phyloP scores from a whole-genome alignment of 2,329 filamentous ascomycete species.

The Coleophoma cylindrospora region DNA sequence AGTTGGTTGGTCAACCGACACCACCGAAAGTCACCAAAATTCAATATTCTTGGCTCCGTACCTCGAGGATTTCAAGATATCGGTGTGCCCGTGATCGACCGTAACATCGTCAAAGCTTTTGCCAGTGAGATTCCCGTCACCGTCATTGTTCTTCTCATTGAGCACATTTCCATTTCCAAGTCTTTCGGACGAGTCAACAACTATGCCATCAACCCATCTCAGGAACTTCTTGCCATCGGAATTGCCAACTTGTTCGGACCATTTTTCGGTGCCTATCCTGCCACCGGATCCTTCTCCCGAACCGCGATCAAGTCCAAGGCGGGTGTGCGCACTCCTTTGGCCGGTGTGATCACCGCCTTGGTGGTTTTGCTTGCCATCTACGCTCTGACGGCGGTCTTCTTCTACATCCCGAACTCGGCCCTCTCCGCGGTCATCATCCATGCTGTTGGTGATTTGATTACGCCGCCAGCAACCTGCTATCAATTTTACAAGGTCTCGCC shows the following conservation, averaged over 20 bases:
- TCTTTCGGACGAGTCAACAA: constrained; percentile 95
- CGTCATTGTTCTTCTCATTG: constrained; percentile 91
- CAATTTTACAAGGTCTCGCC: constrained; percentile 95
- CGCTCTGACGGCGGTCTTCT: constrained; percentile 82
- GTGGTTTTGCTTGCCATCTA: constrained; percentile 90
- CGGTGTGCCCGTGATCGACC: constrained; percentile 64
- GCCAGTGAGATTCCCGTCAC: constrained; percentile 71
- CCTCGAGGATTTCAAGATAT: constrained; percentile 83
- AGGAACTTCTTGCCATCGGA: constrained; percentile 93
- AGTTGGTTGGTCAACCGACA: constrained; percentile 79
- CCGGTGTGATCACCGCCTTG: constrained; percentile 80
- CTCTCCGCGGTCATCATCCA: constrained; percentile 92
- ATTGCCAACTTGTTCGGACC: constrained; percentile 85
- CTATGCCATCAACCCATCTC: constrained; percentile 91
- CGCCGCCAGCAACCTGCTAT: constrained; percentile 84
- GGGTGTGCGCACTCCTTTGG: constrained; percentile 85
- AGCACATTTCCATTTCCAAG: constrained; percentile 96
- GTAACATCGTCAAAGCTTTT: constrained; percentile 62
- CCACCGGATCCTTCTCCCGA: constrained; percentile 91
- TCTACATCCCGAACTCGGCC: constrained; percentile 79
- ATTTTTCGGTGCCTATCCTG: constrained; percentile 87
- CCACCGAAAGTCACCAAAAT: constrained; percentile 55
- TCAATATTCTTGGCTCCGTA: constrained; percentile 71
- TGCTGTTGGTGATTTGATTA: constrained; percentile 88
- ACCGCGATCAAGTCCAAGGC: constrained; percentile 98